A percentile compares a stretch with the other conserved stretches of the same genome.
phyloP scores from a whole-genome alignment of 768 basidiomycete genomes.

The Boletellus sp. region DNA sequence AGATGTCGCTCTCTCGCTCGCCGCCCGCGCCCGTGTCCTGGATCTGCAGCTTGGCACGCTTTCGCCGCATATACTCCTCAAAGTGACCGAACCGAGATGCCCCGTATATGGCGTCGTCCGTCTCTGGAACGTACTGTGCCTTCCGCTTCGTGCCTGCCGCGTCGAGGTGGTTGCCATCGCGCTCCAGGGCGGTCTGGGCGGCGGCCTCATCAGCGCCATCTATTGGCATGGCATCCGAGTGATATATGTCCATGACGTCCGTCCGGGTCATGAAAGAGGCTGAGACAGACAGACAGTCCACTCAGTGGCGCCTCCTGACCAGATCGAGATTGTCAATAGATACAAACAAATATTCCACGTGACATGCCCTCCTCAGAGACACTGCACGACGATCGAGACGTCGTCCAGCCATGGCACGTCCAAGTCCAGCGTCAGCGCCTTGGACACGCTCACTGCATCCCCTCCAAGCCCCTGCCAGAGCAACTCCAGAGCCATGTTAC shows the following conservation, averaged over 20 bases:
- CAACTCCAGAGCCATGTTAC: conserved; percentile 55
- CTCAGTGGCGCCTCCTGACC: conserved; percentile 9
- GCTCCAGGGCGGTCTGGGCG: conserved; percentile 34
- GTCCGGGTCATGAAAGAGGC: conserved; percentile 2
- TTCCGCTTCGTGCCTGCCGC: conserved; percentile 18
- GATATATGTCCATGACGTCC: conserved; percentile 34
- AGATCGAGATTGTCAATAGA: neutral
- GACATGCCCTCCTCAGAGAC: conserved; percentile 35
- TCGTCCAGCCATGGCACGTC: conserved; percentile 67
- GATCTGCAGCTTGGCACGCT: conserved; percentile 85
- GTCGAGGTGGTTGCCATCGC: conserved; percentile 24
- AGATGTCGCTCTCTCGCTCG: conserved; percentile 46
- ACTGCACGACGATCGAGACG: conserved; percentile 62
- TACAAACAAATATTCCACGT: neutral
- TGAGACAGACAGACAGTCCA: neutral
- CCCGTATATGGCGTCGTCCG: conserved; percentile 59
- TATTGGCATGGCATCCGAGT: conserved; percentile 5
- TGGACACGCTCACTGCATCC: conserved; percentile 50
- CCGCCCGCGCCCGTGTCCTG: conserved; percentile 48
- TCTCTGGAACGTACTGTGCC: conserved; percentile 15
- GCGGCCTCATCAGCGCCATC: conserved; percentile 12
- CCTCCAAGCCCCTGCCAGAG: conserved; percentile 58
- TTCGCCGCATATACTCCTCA: conserved; percentile 87
- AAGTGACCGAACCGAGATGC: conserved; percentile 78
- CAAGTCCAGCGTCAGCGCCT: conserved; percentile 60